These are phyloP conservation scores for Pholiota adiposa DNA, from an alignment of 1,284 basidiomycete species.

Conservation along the genomic window DNA sequence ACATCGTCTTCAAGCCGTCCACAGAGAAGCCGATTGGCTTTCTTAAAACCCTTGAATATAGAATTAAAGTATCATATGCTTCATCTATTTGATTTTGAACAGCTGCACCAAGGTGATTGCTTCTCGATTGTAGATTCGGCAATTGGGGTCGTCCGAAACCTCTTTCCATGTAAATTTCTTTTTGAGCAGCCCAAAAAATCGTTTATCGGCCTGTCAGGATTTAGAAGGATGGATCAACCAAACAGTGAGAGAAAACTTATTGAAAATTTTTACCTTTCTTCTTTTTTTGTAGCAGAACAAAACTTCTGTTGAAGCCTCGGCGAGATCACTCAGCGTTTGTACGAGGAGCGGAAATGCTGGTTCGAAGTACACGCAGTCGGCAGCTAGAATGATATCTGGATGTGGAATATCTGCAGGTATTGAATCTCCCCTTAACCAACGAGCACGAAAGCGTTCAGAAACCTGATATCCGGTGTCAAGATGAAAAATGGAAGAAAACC, in stretches of 20 bases:
- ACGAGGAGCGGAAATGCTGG: slow-evolving; percentile 92
- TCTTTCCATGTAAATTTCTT: slow-evolving; percentile 83
- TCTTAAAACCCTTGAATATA: not conserved
- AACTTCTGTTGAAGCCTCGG: slow-evolving; percentile 62
- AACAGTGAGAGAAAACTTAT: not conserved
- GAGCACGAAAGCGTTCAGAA: slow-evolving; percentile 30
- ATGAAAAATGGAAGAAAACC: slow-evolving; percentile 24
- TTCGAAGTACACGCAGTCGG: slow-evolving; percentile 96
- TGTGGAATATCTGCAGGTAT: slow-evolving; percentile 47
- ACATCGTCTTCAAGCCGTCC: not conserved
- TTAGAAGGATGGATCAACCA: not conserved
- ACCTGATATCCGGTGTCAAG: slow-evolving; percentile 11
- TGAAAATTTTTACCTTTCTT: slow-evolving; percentile 65
- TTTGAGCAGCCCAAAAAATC: slow-evolving; percentile 84
- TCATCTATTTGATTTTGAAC: slow-evolving; percentile 27
- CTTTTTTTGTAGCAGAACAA: slow-evolving; percentile 95
- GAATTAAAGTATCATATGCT: not conserved
- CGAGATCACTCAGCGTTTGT: slow-evolving; percentile 74
- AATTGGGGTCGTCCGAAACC: slow-evolving; percentile 56
- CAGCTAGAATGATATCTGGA: slow-evolving; percentile 78
- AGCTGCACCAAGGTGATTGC: slow-evolving; percentile 61
- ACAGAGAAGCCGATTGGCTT: too few species aligned
- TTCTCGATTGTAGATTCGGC: slow-evolving; percentile 53
- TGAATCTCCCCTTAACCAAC: slow-evolving; percentile 54
- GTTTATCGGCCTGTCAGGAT: slow-evolving; percentile 77